A percentile compares a stretch with the other conserved stretches of the same genome.
These are phyloP conservation scores for Penicillium arizonense DNA, from an alignment of 495 filamentous ascomycete species.

Conservation along the genomic window DNA sequence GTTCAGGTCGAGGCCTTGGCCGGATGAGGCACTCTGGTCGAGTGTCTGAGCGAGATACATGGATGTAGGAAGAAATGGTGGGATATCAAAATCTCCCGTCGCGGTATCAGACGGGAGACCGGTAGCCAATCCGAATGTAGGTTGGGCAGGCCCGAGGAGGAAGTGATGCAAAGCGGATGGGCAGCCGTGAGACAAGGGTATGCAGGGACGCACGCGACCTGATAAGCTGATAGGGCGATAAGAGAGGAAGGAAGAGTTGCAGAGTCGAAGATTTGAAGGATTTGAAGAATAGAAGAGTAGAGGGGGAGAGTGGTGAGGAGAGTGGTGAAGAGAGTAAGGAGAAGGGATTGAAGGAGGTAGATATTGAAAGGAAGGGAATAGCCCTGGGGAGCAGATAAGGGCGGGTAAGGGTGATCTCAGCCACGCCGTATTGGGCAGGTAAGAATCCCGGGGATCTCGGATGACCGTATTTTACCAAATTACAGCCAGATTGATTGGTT, in stretches of 20 bases:
- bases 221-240: slow-evolving; percentile 7
- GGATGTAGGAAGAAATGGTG: slow-evolving; percentile 17
- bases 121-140: slow-evolving; percentile 5
- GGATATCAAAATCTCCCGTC: slow-evolving; percentile 14
- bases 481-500: slow-evolving; percentile 7
- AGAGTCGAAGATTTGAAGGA: too few relatives aligned
- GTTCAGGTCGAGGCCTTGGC: slow-evolving; percentile 19
- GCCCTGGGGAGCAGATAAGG: background rate
- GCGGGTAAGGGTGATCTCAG: slow-evolving; percentile 24
- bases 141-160: slow-evolving; percentile 5
- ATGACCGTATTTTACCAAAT: slow-evolving; percentile 19
- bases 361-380: slow-evolving; percentile 1
- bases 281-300: background rate
- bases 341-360: background rate
- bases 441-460: slow-evolving; percentile 9
- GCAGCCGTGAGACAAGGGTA: slow-evolving; percentile 15
- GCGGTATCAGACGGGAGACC: slow-evolving; percentile 10
- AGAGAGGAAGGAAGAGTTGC: background rate
- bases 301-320: slow-evolving; percentile 6
- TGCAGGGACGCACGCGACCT: slow-evolving; percentile 30
- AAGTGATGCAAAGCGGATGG: slow-evolving; percentile 9
- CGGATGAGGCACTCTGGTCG: slow-evolving; percentile 50
- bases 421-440: slow-evolving; percentile 33
- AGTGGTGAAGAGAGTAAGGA: background rate
- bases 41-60: slow-evolving; percentile 50